Evolutionary conservation across 2,329 filamentous ascomycete species (phyloP), one percentile per base, ranked within the genome.

Genomic region (Cytospora paraplurivora): DNA sequence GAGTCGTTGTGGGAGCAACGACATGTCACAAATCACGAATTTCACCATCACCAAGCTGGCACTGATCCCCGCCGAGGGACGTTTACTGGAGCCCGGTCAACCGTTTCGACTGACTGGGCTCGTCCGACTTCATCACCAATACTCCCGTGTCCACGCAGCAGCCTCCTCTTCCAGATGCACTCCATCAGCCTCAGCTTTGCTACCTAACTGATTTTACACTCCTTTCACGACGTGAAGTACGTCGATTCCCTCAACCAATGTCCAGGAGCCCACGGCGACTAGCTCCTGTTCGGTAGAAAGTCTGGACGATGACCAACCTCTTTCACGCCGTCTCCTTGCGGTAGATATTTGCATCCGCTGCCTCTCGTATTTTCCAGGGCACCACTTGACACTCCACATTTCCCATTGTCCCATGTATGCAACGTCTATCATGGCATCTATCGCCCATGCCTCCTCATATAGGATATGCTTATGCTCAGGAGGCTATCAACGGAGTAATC

Each of bases 11-110:
- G 34, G 54, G 50, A 60, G 35, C 50, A 54, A 61, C 59, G 51
- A 38, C 51, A 53, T 55, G 38, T 61, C 59, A 61, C 38, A 61
- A 55, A 38, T 34, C 51, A 50, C 51, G 51, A 61, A 54, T 32
- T 34, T 38, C 51, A 55, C 51, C 59, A 49, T 38, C 10, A 32
- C 19, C 58, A 19, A 11, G 27, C 27, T 27, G 27, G 27, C 27
- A 27, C 27, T 27, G 7, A 50, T 38, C 38, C 17, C 51, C 50
- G 4, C n/a, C 59, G 38, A n/a, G 19, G 32, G 27, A 33, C 38
- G 37, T 5, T 19, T 47, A 47, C 44, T 27, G 59, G 33, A 17
- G 33, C 51, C 50, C 51, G 7, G 7, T 21, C 21, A 12, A 17
- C n/a, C 44, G 13, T 4, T 41, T 17, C 11, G 17, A 50, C 27